A percentile compares a stretch with the other conserved stretches of the same genome.
phyloP scores from a whole-genome alignment of 2,329 filamentous ascomycete species.

The Volutella citrinella region DNA sequence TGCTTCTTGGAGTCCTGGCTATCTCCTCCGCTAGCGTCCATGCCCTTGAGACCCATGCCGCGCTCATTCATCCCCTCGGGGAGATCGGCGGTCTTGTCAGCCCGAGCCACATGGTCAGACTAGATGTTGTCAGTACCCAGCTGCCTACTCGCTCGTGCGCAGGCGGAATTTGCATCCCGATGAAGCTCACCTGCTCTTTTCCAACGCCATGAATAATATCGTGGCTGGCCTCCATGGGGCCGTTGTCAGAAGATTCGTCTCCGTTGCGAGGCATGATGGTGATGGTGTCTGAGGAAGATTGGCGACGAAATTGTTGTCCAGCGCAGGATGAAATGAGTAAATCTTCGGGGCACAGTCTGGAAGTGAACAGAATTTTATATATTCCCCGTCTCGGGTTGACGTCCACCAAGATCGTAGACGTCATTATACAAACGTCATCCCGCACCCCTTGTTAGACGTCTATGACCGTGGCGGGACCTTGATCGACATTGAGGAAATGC shows the following conservation, averaged over 20 bases:
- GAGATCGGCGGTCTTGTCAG: slow-evolving; percentile 47
- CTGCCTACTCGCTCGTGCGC: too few species aligned
- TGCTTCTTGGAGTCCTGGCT: slow-evolving; percentile 42
- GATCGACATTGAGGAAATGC: too few species aligned
- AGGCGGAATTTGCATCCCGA: too few species aligned
- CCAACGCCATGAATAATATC: slow-evolving; percentile 45
- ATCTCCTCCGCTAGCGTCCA: slow-evolving; percentile 41
- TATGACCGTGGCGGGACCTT: too few species aligned
- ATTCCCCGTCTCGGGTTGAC: background rate
- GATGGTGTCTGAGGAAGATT: background rate
- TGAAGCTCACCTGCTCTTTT: slow-evolving; percentile 31
- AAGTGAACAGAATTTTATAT: slow-evolving; percentile 3
- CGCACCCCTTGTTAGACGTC: too few species aligned
- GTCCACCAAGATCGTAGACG: slow-evolving; percentile 8
- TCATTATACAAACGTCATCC: slow-evolving; percentile 10
- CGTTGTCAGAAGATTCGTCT: slow-evolving; percentile 47
- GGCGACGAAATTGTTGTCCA: slow-evolving; percentile 12
- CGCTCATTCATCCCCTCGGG: slow-evolving; percentile 43
- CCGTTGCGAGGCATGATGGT: slow-evolving; percentile 48
- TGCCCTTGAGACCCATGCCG: slow-evolving; percentile 38
- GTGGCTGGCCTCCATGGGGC: slow-evolving; percentile 36
- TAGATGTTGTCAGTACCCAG: slow-evolving; percentile 12
- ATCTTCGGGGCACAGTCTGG: background rate
- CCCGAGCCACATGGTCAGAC: slow-evolving; percentile 39
- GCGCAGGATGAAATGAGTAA: too few species aligned